These are phyloP conservation scores for Vicia villosa DNA, from an alignment of 306 rosid genomes.

Conservation along the genomic window DNA sequence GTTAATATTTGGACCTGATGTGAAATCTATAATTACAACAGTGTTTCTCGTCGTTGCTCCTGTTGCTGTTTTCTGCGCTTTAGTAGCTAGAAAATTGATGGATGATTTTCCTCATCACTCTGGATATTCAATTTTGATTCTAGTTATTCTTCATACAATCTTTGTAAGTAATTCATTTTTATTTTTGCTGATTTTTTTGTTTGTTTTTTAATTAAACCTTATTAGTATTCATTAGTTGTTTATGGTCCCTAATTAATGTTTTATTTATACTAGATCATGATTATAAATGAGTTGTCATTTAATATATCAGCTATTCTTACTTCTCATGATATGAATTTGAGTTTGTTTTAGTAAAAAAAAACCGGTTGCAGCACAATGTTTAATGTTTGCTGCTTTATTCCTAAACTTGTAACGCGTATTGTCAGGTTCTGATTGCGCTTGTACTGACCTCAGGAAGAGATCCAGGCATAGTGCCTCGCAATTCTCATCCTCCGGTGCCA, in stretches of 20 bases:
- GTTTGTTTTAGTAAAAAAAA: no score
- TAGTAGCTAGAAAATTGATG: constrained; percentile 14
- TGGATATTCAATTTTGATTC: constrained; percentile 1
- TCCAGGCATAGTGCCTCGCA: constrained; percentile 83
- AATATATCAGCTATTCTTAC: not conserved
- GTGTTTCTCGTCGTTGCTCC: constrained; percentile 76
- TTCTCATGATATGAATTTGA: no score
- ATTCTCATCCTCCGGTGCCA: constrained; percentile 58
- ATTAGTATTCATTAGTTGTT: not conserved
- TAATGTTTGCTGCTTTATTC: constrained; percentile 30
- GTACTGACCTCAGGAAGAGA: constrained; percentile 79
- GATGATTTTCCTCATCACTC: constrained; percentile 29
- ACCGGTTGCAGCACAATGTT: constrained; percentile 19
- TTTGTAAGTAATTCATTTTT: not conserved
- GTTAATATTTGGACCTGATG: constrained; percentile 93
- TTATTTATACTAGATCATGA: not conserved
- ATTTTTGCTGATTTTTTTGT: not conserved
- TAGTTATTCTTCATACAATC: constrained; percentile 10
- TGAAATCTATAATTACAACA: constrained; percentile 67
- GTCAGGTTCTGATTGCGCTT: constrained; percentile 67
- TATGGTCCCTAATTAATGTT: not conserved
- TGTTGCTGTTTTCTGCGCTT: constrained; percentile 34
- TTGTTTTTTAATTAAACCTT: not conserved
- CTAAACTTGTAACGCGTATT: constrained; percentile 31
- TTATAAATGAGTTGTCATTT: not conserved